phyloP scores from a whole-genome alignment of 176 grass and related monocot species.

The Triticum urartu region DNA sequence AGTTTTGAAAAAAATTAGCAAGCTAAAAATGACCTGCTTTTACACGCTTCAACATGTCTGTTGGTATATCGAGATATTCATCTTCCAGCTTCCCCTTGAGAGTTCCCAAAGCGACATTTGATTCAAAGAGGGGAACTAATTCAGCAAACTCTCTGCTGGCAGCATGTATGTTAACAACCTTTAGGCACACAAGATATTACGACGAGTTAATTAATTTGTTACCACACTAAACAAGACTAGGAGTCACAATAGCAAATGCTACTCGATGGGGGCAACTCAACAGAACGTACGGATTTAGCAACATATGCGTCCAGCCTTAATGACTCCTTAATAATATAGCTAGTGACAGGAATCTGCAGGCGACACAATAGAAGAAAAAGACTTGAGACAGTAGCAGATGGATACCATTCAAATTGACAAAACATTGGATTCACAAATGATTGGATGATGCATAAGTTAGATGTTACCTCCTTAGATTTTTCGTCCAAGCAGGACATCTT shows the following conservation, averaged over 20 bases:
- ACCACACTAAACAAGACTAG: not conserved
- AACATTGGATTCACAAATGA: not conserved
- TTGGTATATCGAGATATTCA: constrained; percentile 67
- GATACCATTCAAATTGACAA: not conserved
- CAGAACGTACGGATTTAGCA: constrained; percentile 17
- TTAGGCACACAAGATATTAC: not conserved
- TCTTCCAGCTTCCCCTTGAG: constrained; percentile 49
- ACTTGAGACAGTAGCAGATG: not conserved
- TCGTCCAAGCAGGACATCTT: not conserved
- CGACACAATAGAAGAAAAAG: not conserved
- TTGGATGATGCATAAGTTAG: not conserved
- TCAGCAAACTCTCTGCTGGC: constrained; percentile 55
- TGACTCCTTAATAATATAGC: not conserved
- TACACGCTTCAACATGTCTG: constrained; percentile 47
- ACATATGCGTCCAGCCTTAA: not conserved
- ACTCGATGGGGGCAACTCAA: constrained; percentile 3
- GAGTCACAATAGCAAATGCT: not conserved
- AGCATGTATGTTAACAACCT: constrained; percentile 67
- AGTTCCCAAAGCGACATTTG: constrained; percentile 31
- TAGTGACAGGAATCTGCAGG: constrained; percentile 24
- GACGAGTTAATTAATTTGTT: not conserved
- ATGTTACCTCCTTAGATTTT: constrained; percentile 40
- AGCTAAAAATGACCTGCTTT: constrained; percentile 51
- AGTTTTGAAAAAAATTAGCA: too few relatives aligned
- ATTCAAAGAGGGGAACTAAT: constrained; percentile 51